Evolutionary conservation across 73 alveolate genomes (phyloP).

Genomic region (Diophrys sp.): DNA sequence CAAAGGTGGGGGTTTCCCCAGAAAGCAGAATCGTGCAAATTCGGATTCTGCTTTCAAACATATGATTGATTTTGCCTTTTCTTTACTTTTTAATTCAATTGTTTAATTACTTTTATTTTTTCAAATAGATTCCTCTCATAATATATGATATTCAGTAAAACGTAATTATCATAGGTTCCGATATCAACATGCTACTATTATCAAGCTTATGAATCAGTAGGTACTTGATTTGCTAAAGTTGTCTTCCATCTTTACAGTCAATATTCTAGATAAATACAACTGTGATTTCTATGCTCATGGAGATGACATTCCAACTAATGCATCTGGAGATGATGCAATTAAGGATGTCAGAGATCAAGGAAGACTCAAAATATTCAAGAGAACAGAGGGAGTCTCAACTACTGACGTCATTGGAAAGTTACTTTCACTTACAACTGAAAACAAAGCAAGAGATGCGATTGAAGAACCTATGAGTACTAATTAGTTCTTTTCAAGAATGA

Average conservation of each 20-base stretch:
- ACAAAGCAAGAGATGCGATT: background rate
- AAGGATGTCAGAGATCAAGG: slow-evolving; percentile 75
- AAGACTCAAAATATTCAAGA: slow-evolving; percentile 91
- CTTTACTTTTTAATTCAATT: too few species aligned
- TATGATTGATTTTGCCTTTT: too few species aligned
- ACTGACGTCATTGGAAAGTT: slow-evolving; percentile 97
- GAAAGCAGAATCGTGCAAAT: too few species aligned
- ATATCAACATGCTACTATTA: too few species aligned
- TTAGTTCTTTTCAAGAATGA: background rate
- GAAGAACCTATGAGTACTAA: background rate
- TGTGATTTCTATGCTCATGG: slow-evolving; percentile 98
- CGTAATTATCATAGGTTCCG: too few species aligned
- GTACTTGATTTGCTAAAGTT: too few species aligned
- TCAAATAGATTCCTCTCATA: too few species aligned
- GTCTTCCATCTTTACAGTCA: slow-evolving; percentile 86
- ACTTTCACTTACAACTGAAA: slow-evolving; percentile 82
- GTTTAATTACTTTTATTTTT: too few species aligned
- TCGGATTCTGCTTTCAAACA: too few species aligned
- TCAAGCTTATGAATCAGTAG: too few species aligned
- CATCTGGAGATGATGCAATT: slow-evolving; percentile 85
- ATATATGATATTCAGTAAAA: too few species aligned
- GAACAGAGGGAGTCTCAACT: slow-evolving; percentile 98
- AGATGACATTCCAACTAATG: slow-evolving; percentile 91
- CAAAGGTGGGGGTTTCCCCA: too few species aligned
- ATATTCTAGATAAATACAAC: slow-evolving; percentile 75